These are phyloP conservation scores for Poa annua DNA, from an alignment of 176 grass and related monocot species.

Conservation along the genomic window DNA sequence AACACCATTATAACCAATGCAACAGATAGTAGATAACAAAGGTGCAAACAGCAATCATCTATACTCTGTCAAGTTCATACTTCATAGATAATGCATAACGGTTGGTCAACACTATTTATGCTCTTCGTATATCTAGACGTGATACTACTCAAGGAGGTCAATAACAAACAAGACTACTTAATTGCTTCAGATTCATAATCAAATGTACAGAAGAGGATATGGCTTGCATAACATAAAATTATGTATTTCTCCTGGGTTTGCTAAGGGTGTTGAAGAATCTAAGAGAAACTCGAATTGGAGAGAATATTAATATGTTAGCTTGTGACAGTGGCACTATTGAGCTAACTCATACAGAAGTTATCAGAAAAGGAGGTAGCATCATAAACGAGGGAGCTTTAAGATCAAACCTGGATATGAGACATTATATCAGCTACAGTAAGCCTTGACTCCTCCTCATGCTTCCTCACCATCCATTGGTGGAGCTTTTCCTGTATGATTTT, in stretches of 20 bases:
- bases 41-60: not conserved
- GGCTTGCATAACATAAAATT: not conserved
- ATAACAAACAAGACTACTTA: not conserved
- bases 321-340: not conserved
- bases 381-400: conserved; percentile 5
- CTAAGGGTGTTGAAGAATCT: not conserved
- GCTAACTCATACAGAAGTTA: not conserved
- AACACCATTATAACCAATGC: conserved; percentile 26
- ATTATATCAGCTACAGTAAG: conserved; percentile 77
- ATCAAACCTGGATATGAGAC: conserved; percentile 75
- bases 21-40: conserved; percentile 30
- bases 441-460: conserved; percentile 68
- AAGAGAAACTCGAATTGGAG: not conserved
- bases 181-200: not conserved
- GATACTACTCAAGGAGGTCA: not conserved
- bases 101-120: not conserved
- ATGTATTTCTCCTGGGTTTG: not conserved
- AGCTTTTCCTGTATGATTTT: conserved; percentile 73
- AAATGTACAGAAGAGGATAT: not conserved
- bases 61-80: conserved; percentile 14
- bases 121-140: not conserved
- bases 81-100: conserved; percentile 23
- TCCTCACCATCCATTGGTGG: conserved; percentile 89
- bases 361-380: conserved; percentile 9
- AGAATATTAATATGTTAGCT: not conserved